Evolutionary conservation across 805 yeast species (phyloP).

Genomic region (Scheffersomyces amazonensis): DNA sequence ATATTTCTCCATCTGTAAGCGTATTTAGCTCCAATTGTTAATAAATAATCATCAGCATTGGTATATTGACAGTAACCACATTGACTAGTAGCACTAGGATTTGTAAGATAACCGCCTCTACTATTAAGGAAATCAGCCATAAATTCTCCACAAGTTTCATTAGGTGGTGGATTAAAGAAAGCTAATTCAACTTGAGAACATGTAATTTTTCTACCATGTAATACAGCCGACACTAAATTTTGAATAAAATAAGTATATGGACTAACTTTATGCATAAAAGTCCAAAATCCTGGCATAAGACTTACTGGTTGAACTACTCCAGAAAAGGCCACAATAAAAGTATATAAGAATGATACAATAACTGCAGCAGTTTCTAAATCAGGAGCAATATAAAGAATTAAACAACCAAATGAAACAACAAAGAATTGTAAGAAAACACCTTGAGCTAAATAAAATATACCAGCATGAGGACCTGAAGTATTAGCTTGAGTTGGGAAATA

Average conservation of each 20-base stretch:
- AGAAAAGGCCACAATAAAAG: conserved; percentile 61
- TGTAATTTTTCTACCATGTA: conserved; percentile 47
- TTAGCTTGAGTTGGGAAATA: conserved; percentile 48
- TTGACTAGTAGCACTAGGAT: conserved; percentile 46
- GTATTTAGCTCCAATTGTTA: conserved; percentile 41
- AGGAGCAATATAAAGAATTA: conserved; percentile 55
- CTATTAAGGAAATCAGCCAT: conserved; percentile 38
- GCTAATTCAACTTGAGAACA: conserved; percentile 28
- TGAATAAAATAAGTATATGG: conserved; percentile 72
- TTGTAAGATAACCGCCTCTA: conserved; percentile 54
- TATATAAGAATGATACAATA: conserved; percentile 51
- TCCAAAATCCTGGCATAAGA: conserved; percentile 80
- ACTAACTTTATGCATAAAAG: conserved; percentile 72
- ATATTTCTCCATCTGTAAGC: conserved; percentile 61
- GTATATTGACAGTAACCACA: conserved; percentile 51
- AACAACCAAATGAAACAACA: conserved; percentile 31
- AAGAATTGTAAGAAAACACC: conserved; percentile 27
- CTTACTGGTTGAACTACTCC: conserved; percentile 61
- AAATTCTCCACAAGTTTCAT: conserved; percentile 63
- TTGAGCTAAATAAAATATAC: conserved; percentile 30
- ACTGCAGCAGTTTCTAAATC: conserved; percentile 68
- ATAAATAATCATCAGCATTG: conserved; percentile 48
- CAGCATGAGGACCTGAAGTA: conserved; percentile 39
- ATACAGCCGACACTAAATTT: conserved; percentile 44
- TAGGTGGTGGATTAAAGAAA: conserved; percentile 41